Conservation (phyloP, 2,329 filamentous ascomycete genomes). For the Blastomyces parvus region DNA sequence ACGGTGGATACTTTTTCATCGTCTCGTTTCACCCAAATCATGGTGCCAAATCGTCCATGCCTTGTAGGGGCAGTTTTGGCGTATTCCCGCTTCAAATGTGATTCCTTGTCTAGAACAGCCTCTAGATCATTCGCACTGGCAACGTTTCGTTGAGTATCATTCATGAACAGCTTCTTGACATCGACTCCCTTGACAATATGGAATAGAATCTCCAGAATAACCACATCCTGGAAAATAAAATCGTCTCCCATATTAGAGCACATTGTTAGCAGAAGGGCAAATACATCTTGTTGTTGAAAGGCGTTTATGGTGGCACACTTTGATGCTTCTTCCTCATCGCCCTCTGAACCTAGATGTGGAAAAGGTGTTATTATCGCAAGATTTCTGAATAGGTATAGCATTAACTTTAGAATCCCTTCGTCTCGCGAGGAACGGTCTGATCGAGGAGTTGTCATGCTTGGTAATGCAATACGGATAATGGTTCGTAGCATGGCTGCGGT, state of each 20-base stretch:
- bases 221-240: constrained; percentile 77
- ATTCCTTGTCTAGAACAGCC: constrained; percentile 68
- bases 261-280: constrained; percentile 73
- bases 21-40: constrained; percentile 90
- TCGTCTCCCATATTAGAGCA: constrained; percentile 91
- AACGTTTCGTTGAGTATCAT: constrained; percentile 59
- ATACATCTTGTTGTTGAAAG: constrained; percentile 83
- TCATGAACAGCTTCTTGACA: constrained; percentile 73
- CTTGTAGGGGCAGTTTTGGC: constrained; percentile 70
- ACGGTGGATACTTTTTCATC: constrained; percentile 76
- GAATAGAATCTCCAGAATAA: constrained; percentile 86
- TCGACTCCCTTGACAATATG: constrained; percentile 87
- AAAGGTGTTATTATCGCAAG: constrained; percentile 74
- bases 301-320: constrained; percentile 79
- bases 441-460: constrained; percentile 70
- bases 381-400: constrained; percentile 83
- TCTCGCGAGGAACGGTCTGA: constrained; percentile 70
- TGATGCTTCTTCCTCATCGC: constrained; percentile 83
- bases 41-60: constrained; percentile 91
- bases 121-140: constrained; percentile 65
- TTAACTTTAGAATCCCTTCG: constrained; percentile 82
- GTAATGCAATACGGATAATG: constrained; percentile 69
- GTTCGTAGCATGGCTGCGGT: constrained; percentile 68
- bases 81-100: constrained; percentile 67
- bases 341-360: constrained; percentile 62